These are phyloP conservation scores for Stentor coeruleus DNA, from an alignment of 73 alveolate genomes.

Conservation along the genomic window DNA sequence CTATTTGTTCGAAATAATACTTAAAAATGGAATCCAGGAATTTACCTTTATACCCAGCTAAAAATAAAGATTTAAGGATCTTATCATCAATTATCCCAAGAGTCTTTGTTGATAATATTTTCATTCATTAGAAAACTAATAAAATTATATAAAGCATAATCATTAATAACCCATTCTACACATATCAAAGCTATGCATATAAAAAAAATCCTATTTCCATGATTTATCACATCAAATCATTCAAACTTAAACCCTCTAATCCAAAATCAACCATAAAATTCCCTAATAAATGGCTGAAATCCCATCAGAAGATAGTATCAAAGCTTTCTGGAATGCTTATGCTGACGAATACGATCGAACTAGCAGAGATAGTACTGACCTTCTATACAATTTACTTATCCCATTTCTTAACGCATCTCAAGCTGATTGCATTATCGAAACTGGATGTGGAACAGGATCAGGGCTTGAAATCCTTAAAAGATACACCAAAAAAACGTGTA, in stretches of 20 bases:
- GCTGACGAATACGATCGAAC: not conserved
- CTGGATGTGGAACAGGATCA: conserved; percentile 15
- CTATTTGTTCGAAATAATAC: too few species aligned
- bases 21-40: too few species aligned
- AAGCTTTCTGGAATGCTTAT: not conserved
- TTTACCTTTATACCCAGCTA: too few species aligned
- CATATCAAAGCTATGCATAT: too few species aligned
- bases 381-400: not conserved
- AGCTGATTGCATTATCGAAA: not conserved
- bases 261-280: not conserved
- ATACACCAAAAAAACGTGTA: not conserved
- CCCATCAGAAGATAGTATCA: not conserved
- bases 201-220: too few species aligned
- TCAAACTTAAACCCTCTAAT: not conserved
- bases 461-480: not conserved
- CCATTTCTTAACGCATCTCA: not conserved
- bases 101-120: too few species aligned
- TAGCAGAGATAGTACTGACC: not conserved
- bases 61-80: too few species aligned
- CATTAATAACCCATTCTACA: too few species aligned
- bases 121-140: too few species aligned
- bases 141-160: too few species aligned
- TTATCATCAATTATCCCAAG: too few species aligned
- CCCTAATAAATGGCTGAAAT: not conserved
- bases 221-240: too few species aligned